Evolutionary conservation across 805 yeast genomes (phyloP).

Genomic region (Teunomyces funiuensis): DNA sequence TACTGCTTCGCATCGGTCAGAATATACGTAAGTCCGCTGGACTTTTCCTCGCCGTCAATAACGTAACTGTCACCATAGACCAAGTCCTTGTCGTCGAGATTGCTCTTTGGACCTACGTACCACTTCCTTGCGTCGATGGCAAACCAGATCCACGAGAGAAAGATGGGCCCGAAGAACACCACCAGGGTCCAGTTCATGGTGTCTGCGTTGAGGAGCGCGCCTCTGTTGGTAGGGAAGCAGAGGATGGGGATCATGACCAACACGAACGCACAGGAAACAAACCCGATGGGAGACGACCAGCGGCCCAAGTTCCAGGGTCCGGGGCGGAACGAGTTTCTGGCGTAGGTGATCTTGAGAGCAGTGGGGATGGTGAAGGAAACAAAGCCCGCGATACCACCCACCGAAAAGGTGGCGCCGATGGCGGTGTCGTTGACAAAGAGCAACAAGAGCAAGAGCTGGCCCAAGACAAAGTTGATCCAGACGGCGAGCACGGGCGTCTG

Average conservation of each 20-base stretch:
- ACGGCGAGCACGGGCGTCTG: slow-evolving; percentile 67
- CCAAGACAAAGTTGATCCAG: slow-evolving; percentile 55
- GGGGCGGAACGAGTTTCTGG: slow-evolving; percentile 50
- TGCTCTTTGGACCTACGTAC: slow-evolving; percentile 62
- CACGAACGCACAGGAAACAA: slow-evolving; percentile 50
- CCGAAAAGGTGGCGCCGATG: slow-evolving; percentile 69
- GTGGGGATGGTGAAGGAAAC: slow-evolving; percentile 69
- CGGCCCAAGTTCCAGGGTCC: slow-evolving; percentile 71
- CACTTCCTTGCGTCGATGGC: slow-evolving; percentile 54
- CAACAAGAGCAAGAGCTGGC: slow-evolving; percentile 54
- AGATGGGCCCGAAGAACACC: slow-evolving; percentile 61
- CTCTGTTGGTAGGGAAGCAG: slow-evolving; percentile 50
- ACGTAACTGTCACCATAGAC: slow-evolving; percentile 21
- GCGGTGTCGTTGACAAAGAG: slow-evolving; percentile 67
- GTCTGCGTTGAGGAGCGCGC: slow-evolving; percentile 36
- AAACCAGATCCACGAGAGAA: slow-evolving; percentile 51
- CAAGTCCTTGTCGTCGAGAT: slow-evolving; percentile 39
- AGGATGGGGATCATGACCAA: slow-evolving; percentile 57
- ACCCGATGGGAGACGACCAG: slow-evolving; percentile 49
- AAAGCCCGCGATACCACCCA: slow-evolving; percentile 69
- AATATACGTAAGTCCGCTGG: neutral
- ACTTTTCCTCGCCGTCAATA: slow-evolving; percentile 10
- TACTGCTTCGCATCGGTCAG: neutral
- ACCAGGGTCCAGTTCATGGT: slow-evolving; percentile 60
- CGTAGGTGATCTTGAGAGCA: slow-evolving; percentile 54